Evolutionary conservation across 371 early-diverging fungal species (phyloP), one percentile per base, ranked within the genome.

Genomic region (Syncephalastrum sp.): DNA sequence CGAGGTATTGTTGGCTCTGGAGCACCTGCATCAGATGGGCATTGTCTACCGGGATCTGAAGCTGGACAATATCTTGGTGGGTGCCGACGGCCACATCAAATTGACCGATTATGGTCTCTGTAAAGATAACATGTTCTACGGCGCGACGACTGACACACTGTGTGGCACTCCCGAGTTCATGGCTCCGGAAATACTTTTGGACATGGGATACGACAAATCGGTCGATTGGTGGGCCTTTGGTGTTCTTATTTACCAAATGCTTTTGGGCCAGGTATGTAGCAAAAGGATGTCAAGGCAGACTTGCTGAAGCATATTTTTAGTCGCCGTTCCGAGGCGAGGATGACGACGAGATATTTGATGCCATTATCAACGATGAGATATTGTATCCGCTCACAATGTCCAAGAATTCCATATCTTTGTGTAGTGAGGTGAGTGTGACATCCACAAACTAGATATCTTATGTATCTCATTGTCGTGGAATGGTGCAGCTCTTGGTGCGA

Each of bases 171-270:
- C 99, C 14, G 99, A 99, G 75, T 99, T 96, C 68, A 97, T 99
- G 95, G 99, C 99, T 3, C 99, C 99, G 15, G 99, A 99, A 69
- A 95, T 99, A 42, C 77, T 99, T 16, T 71, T 84, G 43, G 96
- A 95, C 61, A 89, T 93, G 70, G 86, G 87, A 43, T 99, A 99
- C 71, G 93, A 90, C 5, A 86, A 90, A 29, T 89, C 91, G 0
- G 97, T 95, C 1, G 99, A 99, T 77, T 97, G 99, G 95, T 99
- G 99, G 99, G 94, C 99, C 0, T 91, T 98, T 69, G 99, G 99
- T 54, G 97, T 99, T 4, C 73, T 99, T 64, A 86, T 99, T 45
- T 99, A 97, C 69, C 98, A 99, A 79, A 95, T 99, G 96, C 70
- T 96, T 46, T 74, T 95, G 41, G 96, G 96, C 29, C 92, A 82